Conservation (phyloP, 2,329 filamentous ascomycete species). For the Cladophialophora psammophila region DNA sequence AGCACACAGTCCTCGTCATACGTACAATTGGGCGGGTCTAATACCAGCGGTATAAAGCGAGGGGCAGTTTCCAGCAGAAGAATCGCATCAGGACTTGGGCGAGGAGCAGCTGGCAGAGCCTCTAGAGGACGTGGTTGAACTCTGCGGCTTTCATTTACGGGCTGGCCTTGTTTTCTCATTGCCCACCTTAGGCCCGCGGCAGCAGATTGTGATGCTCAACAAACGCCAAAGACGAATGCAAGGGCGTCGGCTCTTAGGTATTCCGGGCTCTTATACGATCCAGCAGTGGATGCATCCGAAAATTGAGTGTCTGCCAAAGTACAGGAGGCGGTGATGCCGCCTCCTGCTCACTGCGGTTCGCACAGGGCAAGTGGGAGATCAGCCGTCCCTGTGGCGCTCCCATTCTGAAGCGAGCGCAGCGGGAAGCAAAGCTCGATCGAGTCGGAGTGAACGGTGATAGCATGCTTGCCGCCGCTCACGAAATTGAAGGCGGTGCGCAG, state of each 20-base stretch:
- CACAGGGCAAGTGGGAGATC: not conserved
- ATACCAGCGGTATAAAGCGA: slow-evolving; percentile 24
- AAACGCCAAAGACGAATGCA: not conserved
- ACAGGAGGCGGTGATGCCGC: not conserved
- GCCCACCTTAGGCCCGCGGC: not conserved
- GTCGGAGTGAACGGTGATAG: not conserved
- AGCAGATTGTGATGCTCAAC: not conserved
- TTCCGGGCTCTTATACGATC: not conserved
- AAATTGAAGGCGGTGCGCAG: not conserved
- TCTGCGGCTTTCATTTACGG: not conserved
- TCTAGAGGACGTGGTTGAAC: slow-evolving; percentile 30
- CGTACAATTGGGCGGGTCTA: slow-evolving; percentile 35
- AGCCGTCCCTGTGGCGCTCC: not conserved
- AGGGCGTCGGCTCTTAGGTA: not conserved
- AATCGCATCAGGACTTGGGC: slow-evolving; percentile 30
- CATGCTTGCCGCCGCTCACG: not conserved
- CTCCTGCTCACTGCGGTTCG: not conserved
- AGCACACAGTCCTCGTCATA: slow-evolving; percentile 30
- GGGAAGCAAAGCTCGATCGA: not conserved
- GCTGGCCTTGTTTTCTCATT: not conserved
- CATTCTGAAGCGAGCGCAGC: not conserved
- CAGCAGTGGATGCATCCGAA: too few species aligned
- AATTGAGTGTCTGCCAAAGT: not conserved
- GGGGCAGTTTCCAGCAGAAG: slow-evolving; percentile 32
- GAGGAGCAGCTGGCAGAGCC: slow-evolving; percentile 28